Conservation (phyloP, 1,139 yeast genomes). For the Candida neerlandica region DNA sequence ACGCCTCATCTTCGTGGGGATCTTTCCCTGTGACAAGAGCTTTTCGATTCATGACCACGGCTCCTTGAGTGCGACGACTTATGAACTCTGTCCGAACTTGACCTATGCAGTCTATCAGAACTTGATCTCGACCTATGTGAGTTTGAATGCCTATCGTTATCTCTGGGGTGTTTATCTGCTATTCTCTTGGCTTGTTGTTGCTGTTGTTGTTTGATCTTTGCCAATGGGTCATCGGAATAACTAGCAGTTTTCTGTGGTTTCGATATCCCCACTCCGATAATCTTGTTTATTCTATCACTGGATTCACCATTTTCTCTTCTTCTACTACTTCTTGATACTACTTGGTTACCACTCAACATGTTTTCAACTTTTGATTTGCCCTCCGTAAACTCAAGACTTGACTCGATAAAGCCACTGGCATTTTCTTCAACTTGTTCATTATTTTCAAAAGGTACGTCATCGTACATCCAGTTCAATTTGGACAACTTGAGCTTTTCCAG, state of each 20-base stretch:
- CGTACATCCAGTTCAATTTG: slow-evolving; percentile 87
- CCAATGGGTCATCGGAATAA: slow-evolving; percentile 55
- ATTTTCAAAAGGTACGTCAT: slow-evolving; percentile 32
- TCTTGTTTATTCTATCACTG: slow-evolving; percentile 19
- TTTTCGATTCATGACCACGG: slow-evolving; percentile 4
- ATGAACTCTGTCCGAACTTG: slow-evolving; percentile 3
- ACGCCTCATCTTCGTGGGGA: slow-evolving; percentile 5
- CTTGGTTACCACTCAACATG: slow-evolving; percentile 27
- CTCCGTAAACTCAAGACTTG: slow-evolving; percentile 37
- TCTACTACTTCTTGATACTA: slow-evolving; percentile 17
- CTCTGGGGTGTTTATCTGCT: slow-evolving; percentile 2
- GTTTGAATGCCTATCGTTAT: slow-evolving; percentile 9
- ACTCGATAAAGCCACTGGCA: slow-evolving; percentile 35
- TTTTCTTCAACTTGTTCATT: slow-evolving; percentile 19
- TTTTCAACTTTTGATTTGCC: slow-evolving; percentile 39
- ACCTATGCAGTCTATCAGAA: slow-evolving; percentile 6
- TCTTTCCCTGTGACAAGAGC: slow-evolving; percentile 3
- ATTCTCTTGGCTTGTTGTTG: slow-evolving; percentile 18
- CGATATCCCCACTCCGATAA: slow-evolving; percentile 19
- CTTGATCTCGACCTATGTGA: slow-evolving; percentile 16
- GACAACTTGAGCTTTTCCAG: slow-evolving; percentile 47
- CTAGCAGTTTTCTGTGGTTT: slow-evolving; percentile 18
- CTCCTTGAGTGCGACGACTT: slow-evolving; percentile 1
- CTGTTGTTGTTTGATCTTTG: slow-evolving; percentile 46
- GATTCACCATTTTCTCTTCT: slow-evolving; percentile 9